phyloP scores from a whole-genome alignment of 1,139 yeast genomes.

The Debaryomyces coudertii region DNA sequence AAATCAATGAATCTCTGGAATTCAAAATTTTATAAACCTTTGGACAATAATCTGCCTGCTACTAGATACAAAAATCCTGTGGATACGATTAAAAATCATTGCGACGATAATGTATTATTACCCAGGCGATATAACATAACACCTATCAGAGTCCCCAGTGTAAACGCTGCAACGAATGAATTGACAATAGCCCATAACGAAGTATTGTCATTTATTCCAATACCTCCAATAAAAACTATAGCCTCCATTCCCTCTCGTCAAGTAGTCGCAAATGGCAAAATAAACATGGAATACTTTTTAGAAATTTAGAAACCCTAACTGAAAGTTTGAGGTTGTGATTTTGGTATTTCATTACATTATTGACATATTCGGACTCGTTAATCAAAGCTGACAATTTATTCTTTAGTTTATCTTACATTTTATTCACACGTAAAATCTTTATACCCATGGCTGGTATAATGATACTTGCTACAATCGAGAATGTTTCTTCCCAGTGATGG shows the following conservation, averaged over 20 bases:
- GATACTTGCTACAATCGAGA: conserved; percentile 46
- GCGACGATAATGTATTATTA: conserved; percentile 43
- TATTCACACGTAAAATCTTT: conserved; percentile 44
- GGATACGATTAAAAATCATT: conserved; percentile 43
- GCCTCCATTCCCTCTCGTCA: conserved; percentile 54
- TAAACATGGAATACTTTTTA: conserved; percentile 43
- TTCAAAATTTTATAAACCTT: conserved; percentile 52
- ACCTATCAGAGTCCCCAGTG: conserved; percentile 40
- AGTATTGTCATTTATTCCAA: conserved; percentile 49
- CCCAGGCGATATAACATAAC: conserved; percentile 44
- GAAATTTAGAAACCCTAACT: conserved; percentile 22
- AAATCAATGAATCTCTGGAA: conserved; percentile 42
- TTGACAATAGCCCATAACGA: conserved; percentile 35
- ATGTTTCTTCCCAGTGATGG: conserved; percentile 52
- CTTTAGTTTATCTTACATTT: conserved; percentile 86
- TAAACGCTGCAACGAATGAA: conserved; percentile 34
- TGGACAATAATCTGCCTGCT: conserved; percentile 50
- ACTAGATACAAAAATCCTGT: conserved; percentile 47
- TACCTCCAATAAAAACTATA: conserved; percentile 51
- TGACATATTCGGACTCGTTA: conserved; percentile 23
- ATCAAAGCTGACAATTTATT: conserved; percentile 50
- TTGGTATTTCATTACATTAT: conserved; percentile 16
- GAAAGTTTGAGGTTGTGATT: conserved; percentile 3
- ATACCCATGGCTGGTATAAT: conserved; percentile 51
- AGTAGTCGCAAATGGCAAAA: conserved; percentile 50